phyloP scores from a whole-genome alignment of 2,329 filamentous ascomycete species.

The Talaromyces amestolkiae region DNA sequence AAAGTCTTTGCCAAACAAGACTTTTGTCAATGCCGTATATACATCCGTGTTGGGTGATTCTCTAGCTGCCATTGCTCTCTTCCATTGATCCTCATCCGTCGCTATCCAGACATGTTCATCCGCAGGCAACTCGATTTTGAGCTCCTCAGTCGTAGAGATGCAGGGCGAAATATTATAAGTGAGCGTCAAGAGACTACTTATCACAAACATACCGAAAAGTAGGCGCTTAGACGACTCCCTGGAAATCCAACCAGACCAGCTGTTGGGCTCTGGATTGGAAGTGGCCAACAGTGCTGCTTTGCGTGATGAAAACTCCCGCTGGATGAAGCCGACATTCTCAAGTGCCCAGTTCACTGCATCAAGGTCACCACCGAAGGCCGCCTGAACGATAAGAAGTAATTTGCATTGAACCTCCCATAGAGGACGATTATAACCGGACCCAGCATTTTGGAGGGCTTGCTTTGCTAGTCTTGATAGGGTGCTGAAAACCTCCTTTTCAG shows the following conservation, averaged over 20 bases:
- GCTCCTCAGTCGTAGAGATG: slow-evolving; percentile 33
- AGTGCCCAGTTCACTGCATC: slow-evolving; percentile 25
- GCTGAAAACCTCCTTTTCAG: slow-evolving; percentile 30
- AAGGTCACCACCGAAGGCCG: slow-evolving; percentile 30
- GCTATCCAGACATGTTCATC: slow-evolving; percentile 35
- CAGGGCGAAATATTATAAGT: slow-evolving; percentile 34
- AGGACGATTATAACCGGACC: slow-evolving; percentile 16
- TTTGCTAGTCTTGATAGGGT: slow-evolving; percentile 19
- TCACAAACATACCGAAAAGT: slow-evolving; percentile 33
- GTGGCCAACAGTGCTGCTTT: slow-evolving; percentile 8
- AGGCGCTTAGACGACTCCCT: slow-evolving; percentile 32
- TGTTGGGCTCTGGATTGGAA: slow-evolving; percentile 12
- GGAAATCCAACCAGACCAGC: slow-evolving; percentile 32
- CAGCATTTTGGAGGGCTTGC: slow-evolving; percentile 11
- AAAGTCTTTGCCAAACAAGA: slow-evolving; percentile 27
- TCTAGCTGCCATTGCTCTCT: slow-evolving; percentile 18
- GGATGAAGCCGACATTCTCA: slow-evolving; percentile 22
- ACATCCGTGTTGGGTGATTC: slow-evolving; percentile 21
- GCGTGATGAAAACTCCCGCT: slow-evolving; percentile 18
- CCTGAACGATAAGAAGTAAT: slow-evolving; percentile 29
- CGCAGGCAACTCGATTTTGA: slow-evolving; percentile 35
- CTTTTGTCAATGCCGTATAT: slow-evolving; percentile 26
- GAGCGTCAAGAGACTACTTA: slow-evolving; percentile 33
- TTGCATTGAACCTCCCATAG: slow-evolving; percentile 34
- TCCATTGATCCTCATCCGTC: slow-evolving; percentile 28